These are phyloP conservation scores for Wickerhamiella australiensis DNA, from an alignment of 805 yeast genomes.

Conservation along the genomic window DNA sequence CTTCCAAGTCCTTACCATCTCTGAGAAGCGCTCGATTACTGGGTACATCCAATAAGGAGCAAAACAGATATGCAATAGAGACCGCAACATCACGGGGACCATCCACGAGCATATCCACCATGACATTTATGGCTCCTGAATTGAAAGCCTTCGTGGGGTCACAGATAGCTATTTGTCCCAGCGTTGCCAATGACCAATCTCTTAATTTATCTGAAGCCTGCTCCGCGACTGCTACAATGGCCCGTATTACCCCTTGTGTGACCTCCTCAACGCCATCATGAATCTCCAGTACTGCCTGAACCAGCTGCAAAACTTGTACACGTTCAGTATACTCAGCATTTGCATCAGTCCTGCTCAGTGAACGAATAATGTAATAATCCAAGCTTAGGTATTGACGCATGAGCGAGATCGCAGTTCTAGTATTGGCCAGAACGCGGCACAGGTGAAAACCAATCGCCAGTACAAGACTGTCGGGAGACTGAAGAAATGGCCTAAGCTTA, in stretches of 20 bases:
- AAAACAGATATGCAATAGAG: constrained; percentile 36
- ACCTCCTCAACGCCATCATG: constrained; percentile 42
- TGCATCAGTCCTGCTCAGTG: constrained; percentile 48
- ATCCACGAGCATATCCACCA: constrained; percentile 40
- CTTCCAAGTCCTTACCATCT: constrained; percentile 50
- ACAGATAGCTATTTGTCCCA: constrained; percentile 39
- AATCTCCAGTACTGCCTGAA: constrained; percentile 49
- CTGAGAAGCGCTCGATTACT: constrained; percentile 41
- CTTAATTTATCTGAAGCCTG: constrained; percentile 41
- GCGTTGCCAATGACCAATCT: constrained; percentile 40
- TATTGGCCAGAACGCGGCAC: constrained; percentile 50
- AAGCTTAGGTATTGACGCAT: constrained; percentile 41
- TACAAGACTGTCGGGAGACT: constrained; percentile 46
- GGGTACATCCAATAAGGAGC: constrained; percentile 48
- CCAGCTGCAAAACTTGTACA: constrained; percentile 61
- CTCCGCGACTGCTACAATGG: constrained; percentile 53
- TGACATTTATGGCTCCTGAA: constrained; percentile 36
- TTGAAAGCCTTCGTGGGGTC: constrained; percentile 34
- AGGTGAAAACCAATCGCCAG: constrained; percentile 67
- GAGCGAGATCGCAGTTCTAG: constrained; percentile 40
- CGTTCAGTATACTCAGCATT: constrained; percentile 43
- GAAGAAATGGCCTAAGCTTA: constrained; percentile 47
- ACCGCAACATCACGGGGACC: constrained; percentile 40
- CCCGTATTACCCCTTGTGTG: constrained; percentile 51
- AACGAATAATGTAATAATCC: constrained; percentile 50